Evolutionary conservation across 495 filamentous ascomycete genomes (phyloP).

Genomic region (Achaetomiella virescens): DNA sequence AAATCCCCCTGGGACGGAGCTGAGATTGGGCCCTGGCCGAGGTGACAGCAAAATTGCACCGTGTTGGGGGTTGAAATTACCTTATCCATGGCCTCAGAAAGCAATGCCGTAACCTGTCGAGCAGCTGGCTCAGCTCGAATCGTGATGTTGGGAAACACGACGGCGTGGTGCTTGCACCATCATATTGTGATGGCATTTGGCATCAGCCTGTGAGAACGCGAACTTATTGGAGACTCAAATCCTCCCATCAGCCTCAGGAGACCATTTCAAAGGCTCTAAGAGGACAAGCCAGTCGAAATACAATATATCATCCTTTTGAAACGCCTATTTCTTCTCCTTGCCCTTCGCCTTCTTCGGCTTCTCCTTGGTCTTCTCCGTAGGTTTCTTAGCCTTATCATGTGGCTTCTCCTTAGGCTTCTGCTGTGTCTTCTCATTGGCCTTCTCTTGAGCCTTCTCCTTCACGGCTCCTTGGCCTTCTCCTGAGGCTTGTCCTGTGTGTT

Average conservation of each 20-base stretch:
- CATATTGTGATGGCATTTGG: too few relatives aligned
- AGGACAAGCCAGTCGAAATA: not conserved
- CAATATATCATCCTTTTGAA: slow-evolving; percentile 4
- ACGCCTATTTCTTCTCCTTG: slow-evolving; percentile 15
- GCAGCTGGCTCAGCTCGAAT: too few relatives aligned
- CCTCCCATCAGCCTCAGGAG: not conserved
- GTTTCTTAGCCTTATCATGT: slow-evolving; percentile 7
- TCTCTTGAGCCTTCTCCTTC: slow-evolving; percentile 16
- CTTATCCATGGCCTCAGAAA: too few relatives aligned
- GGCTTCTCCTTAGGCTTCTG: slow-evolving; percentile 20
- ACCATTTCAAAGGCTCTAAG: not conserved
- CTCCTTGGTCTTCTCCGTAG: slow-evolving; percentile 12
- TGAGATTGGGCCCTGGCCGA: too few relatives aligned
- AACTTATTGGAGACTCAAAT: not conserved
- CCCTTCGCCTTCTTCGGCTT: slow-evolving; percentile 8
- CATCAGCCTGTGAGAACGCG: too few relatives aligned
- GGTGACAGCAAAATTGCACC: too few relatives aligned
- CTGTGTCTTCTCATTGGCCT: slow-evolving; percentile 20
- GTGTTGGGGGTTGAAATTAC: too few relatives aligned
- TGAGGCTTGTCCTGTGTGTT: slow-evolving; percentile 12
- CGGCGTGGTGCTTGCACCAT: too few relatives aligned
- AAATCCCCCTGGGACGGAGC: too few relatives aligned
- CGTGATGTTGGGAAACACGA: too few relatives aligned
- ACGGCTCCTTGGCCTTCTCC: slow-evolving; percentile 20
- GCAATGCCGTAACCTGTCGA: too few relatives aligned